phyloP scores from a whole-genome alignment of 2,329 filamentous ascomycete genomes.

The Pseudogymnoascus sp. region DNA sequence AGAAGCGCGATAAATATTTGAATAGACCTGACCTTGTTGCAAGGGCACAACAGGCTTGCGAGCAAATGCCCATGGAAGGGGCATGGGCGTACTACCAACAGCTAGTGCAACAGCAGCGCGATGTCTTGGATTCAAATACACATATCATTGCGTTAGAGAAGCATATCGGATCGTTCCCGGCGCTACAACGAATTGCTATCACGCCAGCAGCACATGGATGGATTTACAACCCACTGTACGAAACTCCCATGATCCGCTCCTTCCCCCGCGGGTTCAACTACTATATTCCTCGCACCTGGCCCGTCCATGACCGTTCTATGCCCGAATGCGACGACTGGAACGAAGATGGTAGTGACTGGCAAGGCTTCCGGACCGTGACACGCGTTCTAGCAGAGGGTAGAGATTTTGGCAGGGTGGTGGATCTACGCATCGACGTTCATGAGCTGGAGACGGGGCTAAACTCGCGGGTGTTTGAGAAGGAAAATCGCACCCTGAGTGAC shows the following conservation, averaged over 20 bases:
- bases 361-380: slow-evolving; percentile 28
- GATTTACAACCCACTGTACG: slow-evolving; percentile 31
- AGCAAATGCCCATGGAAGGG: slow-evolving; percentile 18
- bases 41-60: background rate
- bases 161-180: slow-evolving; percentile 30
- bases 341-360: slow-evolving; percentile 23
- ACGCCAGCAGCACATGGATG: slow-evolving; percentile 34
- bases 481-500: slow-evolving; percentile 22
- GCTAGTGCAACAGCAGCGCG: slow-evolving; percentile 29
- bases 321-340: slow-evolving; percentile 15
- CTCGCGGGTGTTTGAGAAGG: slow-evolving; percentile 26
- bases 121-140: slow-evolving; percentile 23
- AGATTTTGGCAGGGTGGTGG: slow-evolving; percentile 25
- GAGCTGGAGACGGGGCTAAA: slow-evolving; percentile 28
- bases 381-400: slow-evolving; percentile 22
- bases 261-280: slow-evolving; percentile 35
- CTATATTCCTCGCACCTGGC: slow-evolving; percentile 13
- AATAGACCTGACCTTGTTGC: background rate
- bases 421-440: slow-evolving; percentile 30
- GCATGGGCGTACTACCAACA: slow-evolving; percentile 28
- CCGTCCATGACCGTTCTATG: background rate
- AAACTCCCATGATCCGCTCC: slow-evolving; percentile 36
- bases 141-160: slow-evolving; percentile 30
- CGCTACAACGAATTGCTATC: slow-evolving; percentile 31
- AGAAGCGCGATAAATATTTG: background rate